A percentile compares a stretch with the other conserved stretches of the same genome.
These are phyloP conservation scores for Naegleria gruberi DNA, from an alignment of 208 protist species.

Conservation along the genomic window DNA sequence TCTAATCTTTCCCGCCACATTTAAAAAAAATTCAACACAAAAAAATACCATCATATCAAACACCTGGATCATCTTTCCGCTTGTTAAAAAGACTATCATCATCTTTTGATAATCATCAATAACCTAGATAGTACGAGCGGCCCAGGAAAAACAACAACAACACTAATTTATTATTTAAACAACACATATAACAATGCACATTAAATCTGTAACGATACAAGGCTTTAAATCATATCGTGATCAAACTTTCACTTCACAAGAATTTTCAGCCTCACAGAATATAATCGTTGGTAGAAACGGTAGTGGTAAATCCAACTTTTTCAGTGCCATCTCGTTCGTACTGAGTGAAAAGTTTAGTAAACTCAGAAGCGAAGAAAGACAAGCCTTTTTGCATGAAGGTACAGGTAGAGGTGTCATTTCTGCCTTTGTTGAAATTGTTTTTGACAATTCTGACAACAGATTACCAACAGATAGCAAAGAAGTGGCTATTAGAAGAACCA, in stretches of 20 bases:
- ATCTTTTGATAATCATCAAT: too few species aligned
- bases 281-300: constrained; percentile 91
- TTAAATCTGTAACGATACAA: constrained; percentile 79
- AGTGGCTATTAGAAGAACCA: constrained; percentile 85
- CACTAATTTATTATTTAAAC: too few species aligned
- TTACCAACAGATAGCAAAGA: constrained; percentile 77
- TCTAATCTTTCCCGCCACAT: too few species aligned
- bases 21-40: too few species aligned
- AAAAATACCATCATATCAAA: too few species aligned
- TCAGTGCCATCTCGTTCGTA: constrained; percentile 92
- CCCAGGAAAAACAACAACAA: too few species aligned
- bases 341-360: constrained; percentile 80
- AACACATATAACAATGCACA: constrained; percentile 69
- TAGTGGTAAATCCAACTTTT: constrained; percentile 94
- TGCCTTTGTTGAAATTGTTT: constrained; percentile 95
- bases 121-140: too few species aligned
- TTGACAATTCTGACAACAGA: constrained; percentile 94
- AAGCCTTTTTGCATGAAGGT: constrained; percentile 86
- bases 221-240: constrained; percentile 80
- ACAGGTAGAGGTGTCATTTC: constrained; percentile 68
- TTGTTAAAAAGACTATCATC: too few species aligned
- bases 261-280: constrained; percentile 63
- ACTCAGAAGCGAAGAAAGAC: constrained; percentile 72
- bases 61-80: too few species aligned
- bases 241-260: constrained; percentile 62